phyloP scores from a whole-genome alignment of 2,329 filamentous ascomycete species.

The Clathrospora elynae region DNA sequence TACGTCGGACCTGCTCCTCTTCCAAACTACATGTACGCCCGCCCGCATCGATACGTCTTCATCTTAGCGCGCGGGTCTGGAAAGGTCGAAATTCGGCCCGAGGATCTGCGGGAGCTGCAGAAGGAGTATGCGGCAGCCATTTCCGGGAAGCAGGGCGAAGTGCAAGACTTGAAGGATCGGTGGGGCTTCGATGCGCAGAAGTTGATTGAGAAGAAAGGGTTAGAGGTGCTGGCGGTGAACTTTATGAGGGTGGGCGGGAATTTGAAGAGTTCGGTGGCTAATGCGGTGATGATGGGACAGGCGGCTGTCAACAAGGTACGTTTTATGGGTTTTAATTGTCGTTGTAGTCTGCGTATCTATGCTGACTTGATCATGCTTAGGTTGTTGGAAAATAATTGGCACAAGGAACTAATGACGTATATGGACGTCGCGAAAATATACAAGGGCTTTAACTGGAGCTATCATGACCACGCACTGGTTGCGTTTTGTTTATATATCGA shows the following conservation, averaged over 20 bases:
- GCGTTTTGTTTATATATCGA: too few species aligned
- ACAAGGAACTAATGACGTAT: too few species aligned
- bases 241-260: conserved; percentile 28
- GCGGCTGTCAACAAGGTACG: conserved; percentile 24
- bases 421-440: too few species aligned
- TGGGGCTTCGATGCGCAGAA: conserved; percentile 29
- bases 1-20: conserved; percentile 29
- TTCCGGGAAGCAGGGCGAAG: conserved; percentile 21
- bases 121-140: conserved; percentile 21
- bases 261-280: conserved; percentile 20
- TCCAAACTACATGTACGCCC: conserved; percentile 27
- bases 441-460: too few species aligned
- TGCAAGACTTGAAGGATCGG: conserved; percentile 31
- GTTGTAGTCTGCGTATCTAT: not conserved
- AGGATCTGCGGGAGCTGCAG: conserved; percentile 26
- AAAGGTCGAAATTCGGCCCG: conserved; percentile 15
- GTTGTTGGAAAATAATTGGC: conserved; percentile 6
- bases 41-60: conserved; percentile 30
- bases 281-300: conserved; percentile 23
- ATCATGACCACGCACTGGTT: too few species aligned
- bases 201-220: conserved; percentile 26
- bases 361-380: not conserved
- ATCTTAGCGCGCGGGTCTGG: conserved; percentile 19
- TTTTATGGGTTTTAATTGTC: not conserved
- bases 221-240: conserved; percentile 23